Conservation (phyloP, 108 stramenopile species). For the Cyclotella kingstonii region DNA sequence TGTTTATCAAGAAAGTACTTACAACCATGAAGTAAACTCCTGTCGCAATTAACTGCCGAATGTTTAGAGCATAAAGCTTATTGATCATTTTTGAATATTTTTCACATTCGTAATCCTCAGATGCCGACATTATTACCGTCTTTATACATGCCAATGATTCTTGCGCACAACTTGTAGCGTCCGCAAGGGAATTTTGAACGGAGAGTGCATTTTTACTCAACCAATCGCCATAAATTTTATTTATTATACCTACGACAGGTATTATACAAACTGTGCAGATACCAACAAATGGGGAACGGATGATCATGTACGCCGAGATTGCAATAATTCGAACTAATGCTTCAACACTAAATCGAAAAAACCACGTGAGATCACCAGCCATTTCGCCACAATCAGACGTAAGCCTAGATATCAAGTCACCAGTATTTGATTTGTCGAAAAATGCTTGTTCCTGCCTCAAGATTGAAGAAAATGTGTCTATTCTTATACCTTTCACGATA, state of each 20-base stretch:
- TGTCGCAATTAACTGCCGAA: slow-evolving; percentile 74
- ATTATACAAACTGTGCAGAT: slow-evolving; percentile 73
- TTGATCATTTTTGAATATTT: slow-evolving; percentile 74
- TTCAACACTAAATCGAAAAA: slow-evolving; percentile 88
- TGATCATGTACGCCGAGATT: slow-evolving; percentile 79
- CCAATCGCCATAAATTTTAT: slow-evolving; percentile 86
- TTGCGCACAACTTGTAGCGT: slow-evolving; percentile 78
- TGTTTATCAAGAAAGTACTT: slow-evolving; percentile 88
- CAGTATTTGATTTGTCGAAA: slow-evolving; percentile 71
- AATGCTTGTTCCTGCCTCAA: slow-evolving; percentile 80
- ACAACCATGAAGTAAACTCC: slow-evolving; percentile 91
- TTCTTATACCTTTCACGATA: slow-evolving; percentile 73
- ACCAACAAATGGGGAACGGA: slow-evolving; percentile 69
- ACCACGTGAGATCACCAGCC: slow-evolving; percentile 90
- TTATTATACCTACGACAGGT: slow-evolving; percentile 78
- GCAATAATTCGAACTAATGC: slow-evolving; percentile 80
- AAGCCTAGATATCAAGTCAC: slow-evolving; percentile 80
- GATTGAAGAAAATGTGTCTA: slow-evolving; percentile 69
- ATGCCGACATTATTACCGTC: slow-evolving; percentile 84
- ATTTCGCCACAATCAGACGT: slow-evolving; percentile 86
- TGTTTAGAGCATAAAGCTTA: slow-evolving; percentile 74
- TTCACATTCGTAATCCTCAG: slow-evolving; percentile 63
- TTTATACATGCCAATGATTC: slow-evolving; percentile 77
- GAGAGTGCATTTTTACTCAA: slow-evolving; percentile 60
- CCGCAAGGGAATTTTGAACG: slow-evolving; percentile 85